These are phyloP conservation scores for Xylaria grammica DNA, from an alignment of 495 filamentous ascomycete species.

Conservation along the genomic window DNA sequence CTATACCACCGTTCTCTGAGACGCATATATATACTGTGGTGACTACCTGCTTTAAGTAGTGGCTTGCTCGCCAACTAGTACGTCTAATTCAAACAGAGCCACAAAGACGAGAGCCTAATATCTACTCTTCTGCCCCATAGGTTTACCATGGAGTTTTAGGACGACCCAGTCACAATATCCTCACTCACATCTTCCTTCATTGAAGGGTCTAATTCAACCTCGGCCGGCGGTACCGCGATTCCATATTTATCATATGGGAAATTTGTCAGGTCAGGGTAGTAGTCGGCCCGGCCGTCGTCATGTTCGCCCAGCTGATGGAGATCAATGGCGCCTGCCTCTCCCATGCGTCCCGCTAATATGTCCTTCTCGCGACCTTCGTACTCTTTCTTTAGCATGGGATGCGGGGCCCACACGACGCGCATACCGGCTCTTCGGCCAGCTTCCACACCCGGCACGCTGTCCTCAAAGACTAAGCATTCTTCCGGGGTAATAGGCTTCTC, in stretches of 20 bases:
- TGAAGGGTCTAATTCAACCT: slow-evolving; percentile 42
- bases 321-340: slow-evolving; percentile 61
- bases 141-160: slow-evolving; percentile 10
- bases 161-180: slow-evolving; percentile 27
- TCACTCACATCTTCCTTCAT: slow-evolving; percentile 38
- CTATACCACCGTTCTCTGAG: not conserved
- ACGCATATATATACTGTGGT: not conserved
- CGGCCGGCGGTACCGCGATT: slow-evolving; percentile 53
- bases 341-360: slow-evolving; percentile 83
- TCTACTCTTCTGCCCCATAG: not conserved
- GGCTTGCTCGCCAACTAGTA: not conserved
- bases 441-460: slow-evolving; percentile 91
- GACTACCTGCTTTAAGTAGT: not conserved
- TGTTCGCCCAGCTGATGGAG: slow-evolving; percentile 60
- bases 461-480: slow-evolving; percentile 97
- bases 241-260: slow-evolving; percentile 80
- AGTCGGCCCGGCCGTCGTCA: slow-evolving; percentile 75
- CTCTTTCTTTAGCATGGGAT: slow-evolving; percentile 76
- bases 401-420: slow-evolving; percentile 93
- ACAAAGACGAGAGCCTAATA: too few relatives aligned
- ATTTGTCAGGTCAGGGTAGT: slow-evolving; percentile 63
- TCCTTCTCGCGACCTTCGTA: slow-evolving; percentile 77
- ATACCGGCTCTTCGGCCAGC: slow-evolving; percentile 90
- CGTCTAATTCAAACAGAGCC: too few relatives aligned
- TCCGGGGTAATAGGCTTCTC: slow-evolving; percentile 74